Conservation (phyloP, 164 flowering plant species). For the Chloranthus sessilifolius region DNA sequence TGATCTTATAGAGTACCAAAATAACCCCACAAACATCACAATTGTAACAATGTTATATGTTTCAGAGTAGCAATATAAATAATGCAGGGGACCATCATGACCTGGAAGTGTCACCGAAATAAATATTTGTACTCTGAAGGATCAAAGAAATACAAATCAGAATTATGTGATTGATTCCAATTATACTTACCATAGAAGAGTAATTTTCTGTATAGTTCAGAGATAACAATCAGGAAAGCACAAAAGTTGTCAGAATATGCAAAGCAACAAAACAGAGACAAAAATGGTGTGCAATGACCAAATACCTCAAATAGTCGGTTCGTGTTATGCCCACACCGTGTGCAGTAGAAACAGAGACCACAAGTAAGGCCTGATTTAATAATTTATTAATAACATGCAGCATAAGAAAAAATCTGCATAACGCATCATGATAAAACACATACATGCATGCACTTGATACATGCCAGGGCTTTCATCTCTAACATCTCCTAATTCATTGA, state of each 20-base stretch:
- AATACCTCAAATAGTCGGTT: slow-evolving; percentile 15
- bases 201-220: not conserved
- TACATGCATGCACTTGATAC: slow-evolving; percentile 4
- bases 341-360: too few species aligned
- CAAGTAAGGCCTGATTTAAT: too few species aligned
- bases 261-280: not conserved
- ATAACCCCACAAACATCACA: not conserved
- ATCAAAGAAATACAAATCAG: not conserved
- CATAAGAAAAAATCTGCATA: too few species aligned
- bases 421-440: not conserved
- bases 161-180: not conserved
- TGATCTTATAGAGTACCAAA: too few species aligned
- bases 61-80: not conserved
- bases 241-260: not conserved
- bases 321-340: not conserved
- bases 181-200: not conserved
- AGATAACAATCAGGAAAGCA: not conserved
- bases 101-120: too few species aligned
- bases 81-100: not conserved
- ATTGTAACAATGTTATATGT: not conserved
- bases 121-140: too few species aligned
- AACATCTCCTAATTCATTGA: slow-evolving; percentile 53
- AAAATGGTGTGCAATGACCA: not conserved
- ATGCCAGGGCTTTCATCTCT: slow-evolving; percentile 15
- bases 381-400: too few species aligned